Base-by-base conservation (phyloP, 768 basidiomycete species). In the Mycena kentingensis region DNA sequence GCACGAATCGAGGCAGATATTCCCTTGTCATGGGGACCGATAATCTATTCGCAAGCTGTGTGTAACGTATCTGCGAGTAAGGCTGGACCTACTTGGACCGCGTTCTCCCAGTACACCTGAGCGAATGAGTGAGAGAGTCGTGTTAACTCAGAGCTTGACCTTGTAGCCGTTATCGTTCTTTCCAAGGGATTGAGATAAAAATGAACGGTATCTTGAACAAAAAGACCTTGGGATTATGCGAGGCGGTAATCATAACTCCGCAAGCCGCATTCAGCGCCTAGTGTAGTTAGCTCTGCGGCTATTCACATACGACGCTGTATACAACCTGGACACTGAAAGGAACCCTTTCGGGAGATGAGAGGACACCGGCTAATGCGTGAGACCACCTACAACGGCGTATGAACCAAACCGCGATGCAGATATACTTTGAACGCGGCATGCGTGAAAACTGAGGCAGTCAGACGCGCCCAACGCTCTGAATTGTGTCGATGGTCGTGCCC, bases 181-280 rank as follows among this genome's bases (percentile, higher is more conserved):
- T 21, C 21, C 29, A 24, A 5, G n/a, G 24, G 13, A 39, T 35
- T 15, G 15, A 41, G n/a, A 8, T 3, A 29, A 13, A 48, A 8
- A 39, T 32, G 37, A 54, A 24, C 21, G 32, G 36, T 24, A 38
- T 28, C 22, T 26, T 42, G 22, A 22, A 10, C 35, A 5, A 24
- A 24, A 54, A 25, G 60, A 85, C 88, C 81, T 91, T 93, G 0
- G 92, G 93, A 64, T 95, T 95, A 63, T 95, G 93, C 55, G 87
- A 89, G 3, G 91, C 90, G 86, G 93, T 95, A 44, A 95, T 88
- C 93, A 95, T 95, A 3, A 94, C 82, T 18, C 93, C 93, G 54
- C 87, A 87, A 2, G 87, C 85, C 3, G 92, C 90, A 11, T 73
- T 73, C 39, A 90, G 63, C 45, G 68, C 73, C 59, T 38, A 18